These are phyloP conservation scores for Raphanus sativus DNA, from an alignment of 345 rosid genomes.

Conservation along the genomic window DNA sequence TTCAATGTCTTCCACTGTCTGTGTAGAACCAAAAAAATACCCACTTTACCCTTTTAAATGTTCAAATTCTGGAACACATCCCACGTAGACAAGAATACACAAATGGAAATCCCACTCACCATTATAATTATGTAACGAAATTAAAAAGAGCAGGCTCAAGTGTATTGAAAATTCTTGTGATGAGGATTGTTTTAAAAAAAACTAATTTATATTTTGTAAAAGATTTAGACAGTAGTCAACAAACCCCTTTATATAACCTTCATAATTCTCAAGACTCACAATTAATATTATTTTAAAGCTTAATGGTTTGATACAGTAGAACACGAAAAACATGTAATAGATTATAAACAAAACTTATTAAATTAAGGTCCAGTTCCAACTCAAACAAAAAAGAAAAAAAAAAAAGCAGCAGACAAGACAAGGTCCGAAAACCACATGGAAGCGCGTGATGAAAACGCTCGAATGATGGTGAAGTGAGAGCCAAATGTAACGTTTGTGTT, in stretches of 20 bases:
- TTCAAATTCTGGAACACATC: conserved; percentile 43
- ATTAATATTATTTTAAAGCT: not conserved
- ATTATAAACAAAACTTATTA: too few relatives aligned
- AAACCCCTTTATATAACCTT: not conserved
- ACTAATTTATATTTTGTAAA: not conserved
- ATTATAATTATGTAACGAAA: not conserved
- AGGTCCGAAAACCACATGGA: conserved; percentile 30
- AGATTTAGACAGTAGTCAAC: not conserved
- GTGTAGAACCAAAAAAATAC: conserved; percentile 43
- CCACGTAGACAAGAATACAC: conserved; percentile 52
- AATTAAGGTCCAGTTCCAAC: conserved; percentile 25
- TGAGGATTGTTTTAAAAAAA: not conserved
- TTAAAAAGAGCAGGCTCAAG: not conserved
- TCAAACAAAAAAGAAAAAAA: conserved; percentile 13
- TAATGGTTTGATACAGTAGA: too few relatives aligned
- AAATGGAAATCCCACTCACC: conserved; percentile 47
- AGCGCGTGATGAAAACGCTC: conserved; percentile 59
- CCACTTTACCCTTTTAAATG: conserved; percentile 50
- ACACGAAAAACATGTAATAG: too few relatives aligned
- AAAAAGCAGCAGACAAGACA: conserved; percentile 44
- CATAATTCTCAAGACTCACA: not conserved
- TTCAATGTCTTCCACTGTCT: conserved; percentile 29
- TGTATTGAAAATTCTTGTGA: not conserved
- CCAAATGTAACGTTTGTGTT: conserved; percentile 40
- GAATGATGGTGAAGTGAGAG: conserved; percentile 53